Base-by-base conservation (phyloP, 768 basidiomycete species). In the Galerina sulciceps region DNA sequence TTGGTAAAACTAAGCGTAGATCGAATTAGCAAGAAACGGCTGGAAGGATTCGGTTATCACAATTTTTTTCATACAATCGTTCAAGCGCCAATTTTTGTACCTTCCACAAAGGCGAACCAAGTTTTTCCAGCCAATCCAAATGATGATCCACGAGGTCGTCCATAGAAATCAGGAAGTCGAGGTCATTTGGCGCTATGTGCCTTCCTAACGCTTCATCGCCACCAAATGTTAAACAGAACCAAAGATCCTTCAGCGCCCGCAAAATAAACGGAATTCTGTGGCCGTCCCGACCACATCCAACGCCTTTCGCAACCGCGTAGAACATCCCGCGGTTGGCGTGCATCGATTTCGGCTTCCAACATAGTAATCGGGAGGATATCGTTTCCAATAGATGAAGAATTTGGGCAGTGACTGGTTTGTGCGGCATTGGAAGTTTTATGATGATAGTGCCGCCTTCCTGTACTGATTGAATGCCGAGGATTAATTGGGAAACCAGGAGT, bases 311-410 rank as follows among this genome's bases (percentile, higher is more conserved):
- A 1, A 59, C 58, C 2, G 47, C 52, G 14, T 59, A 59, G 22
- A 54, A 59, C 9, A 38, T 55, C 3, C 58, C 58, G 13, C 58
- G 36, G 36, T 49, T 59, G 11, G 45, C 47, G 35, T 59, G 58
- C 38, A 59, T 49, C 6, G 37, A 31, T 15, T 10, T 20, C 4
- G 58, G 58, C 20, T 59, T 59, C 46, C 53, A 59, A 4, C 13
- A 37, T 4, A 26, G 20, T 6, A 55, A 4, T 15, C 35, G 4
- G 3, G n/a, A 10, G 3, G 53, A 59, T 6, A 59, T 47, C 5
- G 22, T 41, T 14, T 50, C 43, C 6, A 59, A 35, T 20, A 59
- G 51, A n/a, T 42, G 37, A 9, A 55, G 47, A 15, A 59, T 50
- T 23, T 35, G 26, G 1, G 58, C 58, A 13, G 53, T 18, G 18